phyloP scores from a whole-genome alignment of 371 early-diverging fungal genomes.

The Racocetra persica region DNA sequence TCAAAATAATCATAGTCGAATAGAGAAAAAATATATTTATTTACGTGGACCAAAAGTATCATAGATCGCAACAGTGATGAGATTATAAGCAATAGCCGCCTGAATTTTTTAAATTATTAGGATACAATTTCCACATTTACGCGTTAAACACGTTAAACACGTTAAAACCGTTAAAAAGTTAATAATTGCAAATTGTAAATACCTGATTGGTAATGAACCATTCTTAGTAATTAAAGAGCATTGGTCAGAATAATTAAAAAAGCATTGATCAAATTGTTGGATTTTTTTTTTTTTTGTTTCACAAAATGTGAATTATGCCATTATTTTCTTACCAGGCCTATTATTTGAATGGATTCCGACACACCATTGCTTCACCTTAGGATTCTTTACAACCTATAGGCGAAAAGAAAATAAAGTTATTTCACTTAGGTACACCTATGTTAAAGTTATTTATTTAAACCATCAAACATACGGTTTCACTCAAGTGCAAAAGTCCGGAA shows the following conservation, averaged over 20 bases:
- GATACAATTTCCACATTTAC: too few species aligned
- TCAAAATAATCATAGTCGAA: neutral
- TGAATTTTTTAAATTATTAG: conserved; percentile 47
- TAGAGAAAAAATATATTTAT: neutral
- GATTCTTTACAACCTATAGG: conserved; percentile 43
- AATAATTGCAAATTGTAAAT: conserved; percentile 29
- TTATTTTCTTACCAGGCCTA: conserved; percentile 58
- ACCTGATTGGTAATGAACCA: conserved; percentile 85
- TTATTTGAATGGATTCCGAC: conserved; percentile 83
- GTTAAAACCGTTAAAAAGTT: neutral
- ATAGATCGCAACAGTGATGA: conserved; percentile 85
- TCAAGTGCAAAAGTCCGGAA: conserved; percentile 60
- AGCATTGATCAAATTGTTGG: too few species aligned
- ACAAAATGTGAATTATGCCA: neutral
- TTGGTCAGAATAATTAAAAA: too few species aligned
- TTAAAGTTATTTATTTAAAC: too few species aligned
- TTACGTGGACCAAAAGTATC: conserved; percentile 77
- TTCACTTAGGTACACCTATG: too few species aligned
- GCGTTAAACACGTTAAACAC: neutral
- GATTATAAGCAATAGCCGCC: conserved; percentile 60
- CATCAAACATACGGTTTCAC: conserved; percentile 44
- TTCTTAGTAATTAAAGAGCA: conserved; percentile 55
- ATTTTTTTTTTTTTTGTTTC: neutral
- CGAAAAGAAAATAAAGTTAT: neutral
- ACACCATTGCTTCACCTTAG: conserved; percentile 50